Base-by-base conservation (phyloP, 139 green algal species). In the Parachlorella kessleri region DNA sequence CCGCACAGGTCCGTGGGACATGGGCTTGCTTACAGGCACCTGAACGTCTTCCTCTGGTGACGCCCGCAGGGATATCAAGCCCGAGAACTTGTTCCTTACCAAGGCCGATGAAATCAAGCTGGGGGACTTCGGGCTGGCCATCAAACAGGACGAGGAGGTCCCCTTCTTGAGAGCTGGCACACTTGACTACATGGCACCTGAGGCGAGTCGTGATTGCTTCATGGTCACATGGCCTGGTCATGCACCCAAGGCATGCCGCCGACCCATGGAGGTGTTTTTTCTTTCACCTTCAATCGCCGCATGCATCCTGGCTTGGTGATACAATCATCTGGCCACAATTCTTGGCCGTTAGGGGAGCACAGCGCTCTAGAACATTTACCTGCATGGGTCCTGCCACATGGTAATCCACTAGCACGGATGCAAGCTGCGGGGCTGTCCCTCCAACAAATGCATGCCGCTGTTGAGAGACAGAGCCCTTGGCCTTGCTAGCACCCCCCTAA, bases 61-160 rank as follows among this genome's bases (percentile, higher is more conserved):
- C n/a, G n/a, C n/a, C n/a, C n/a, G n/a, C n/a, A n/a, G 92, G 23
- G 87, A 91, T 72, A 90, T 92, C 75, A 92, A 92, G 88, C 94
- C 92, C 8, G 92, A 97, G 76, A 97, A 97, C 82, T 89, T 97
- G n/a, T 95, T 97, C 77, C 85, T 97, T 8, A 90, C 89, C 0
- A 41, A 32, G 0, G 33, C 39, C 28, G 73, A 79, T 8, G 75
- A 87, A 30, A 73, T 96, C 55, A 77, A 85, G 66, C 80, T 97
- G 73, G 92, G 91, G 0, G 93, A 97, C 81, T 93, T 95, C 79
- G 93, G 93, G 0, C 86, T 96, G 70, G 90, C 93, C 36, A 95
- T 96, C 66, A 75, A 90, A 36, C 88, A 76, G 55, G 73, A 65
- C 5, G 53, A 86, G 70, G 92, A 96, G 88, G 65, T 94, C n/a